Evolutionary conservation across 352 stramenopile genomes (phyloP), one percentile per base, ranked within the genome.

Genomic region (Phytophthora parvispora): DNA sequence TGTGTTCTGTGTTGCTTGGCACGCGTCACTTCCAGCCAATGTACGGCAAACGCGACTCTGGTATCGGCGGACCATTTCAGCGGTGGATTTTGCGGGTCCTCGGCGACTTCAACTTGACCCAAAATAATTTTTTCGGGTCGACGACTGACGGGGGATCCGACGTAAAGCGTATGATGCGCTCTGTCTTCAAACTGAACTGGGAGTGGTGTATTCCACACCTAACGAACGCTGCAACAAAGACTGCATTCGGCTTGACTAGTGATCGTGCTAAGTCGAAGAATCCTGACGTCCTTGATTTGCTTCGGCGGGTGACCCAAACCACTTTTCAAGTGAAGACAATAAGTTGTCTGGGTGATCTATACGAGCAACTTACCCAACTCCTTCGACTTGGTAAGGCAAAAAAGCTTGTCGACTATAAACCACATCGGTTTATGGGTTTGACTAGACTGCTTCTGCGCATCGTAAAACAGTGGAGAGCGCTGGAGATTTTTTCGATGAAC

Each of bases 401-500:
- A 8, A 64, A 49, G 10, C 45, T 64, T 6, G 22, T 64, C 12
- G 22, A 64, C 16, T 64, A 56, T 24, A 64, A 56, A 4, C 57
- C 57, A 2, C 57, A 64, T 24, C 43, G 43, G 1, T 50, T 64
- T 34, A 64, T 64, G 43, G 20, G 45, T 16, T 10, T 56, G 6
- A 64, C 57, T 1, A 20, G 16, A 15, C 43, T 38, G 3, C 56
- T 64, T 15, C 12, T 31, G 9, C 45, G 57, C 2, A 64, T 56
- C 49, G 29, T 64, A 1, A 63, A 63, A 25, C 55, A 45, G 13
- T 62, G 55, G 55, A 25, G 20, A 1, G 55, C 53, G 1, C 55
- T 62, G 15, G 3, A 6, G 9, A 31, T 62, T 27, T 62, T 25
- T 38, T 62, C 28, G 28, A 62, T 1, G 55, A 53, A 13, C 38